Evolutionary conservation across 1,284 basidiomycete species (phyloP).

Genomic region (Taiwanofungus camphoratus): DNA sequence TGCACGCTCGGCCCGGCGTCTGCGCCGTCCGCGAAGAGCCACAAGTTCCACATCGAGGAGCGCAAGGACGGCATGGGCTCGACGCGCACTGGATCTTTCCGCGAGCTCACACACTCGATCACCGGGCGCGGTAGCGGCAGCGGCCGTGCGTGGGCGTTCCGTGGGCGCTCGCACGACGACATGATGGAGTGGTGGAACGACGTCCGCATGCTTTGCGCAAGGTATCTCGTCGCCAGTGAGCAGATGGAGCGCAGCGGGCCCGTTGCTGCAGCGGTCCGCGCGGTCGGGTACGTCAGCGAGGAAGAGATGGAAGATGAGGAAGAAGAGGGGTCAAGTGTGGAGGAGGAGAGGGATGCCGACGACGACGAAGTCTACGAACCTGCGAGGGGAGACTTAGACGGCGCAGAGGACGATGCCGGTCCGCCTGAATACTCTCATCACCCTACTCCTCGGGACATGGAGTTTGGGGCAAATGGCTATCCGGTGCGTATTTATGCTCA

Average conservation of each 20-base stretch:
- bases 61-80: conserved; percentile 77
- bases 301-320: conserved; percentile 67
- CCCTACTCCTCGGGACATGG: conserved; percentile 37
- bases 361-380: conserved; percentile 41
- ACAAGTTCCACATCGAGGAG: conserved; percentile 98
- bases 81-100: conserved; percentile 49
- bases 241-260: conserved; percentile 91
- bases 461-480: conserved; percentile 48
- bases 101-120: conserved; percentile 31
- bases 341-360: conserved; percentile 68
- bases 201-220: conserved; percentile 90
- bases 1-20: conserved; percentile 97
- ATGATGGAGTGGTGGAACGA: conserved; percentile 99
- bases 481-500: conserved; percentile 36
- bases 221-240: conserved; percentile 94
- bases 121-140: conserved; percentile 31
- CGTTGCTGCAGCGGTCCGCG: conserved; percentile 88
- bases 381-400: conserved; percentile 33
- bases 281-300: conserved; percentile 80
- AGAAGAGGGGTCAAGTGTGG: conserved; percentile 66
- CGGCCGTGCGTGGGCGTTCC: conserved; percentile 85
- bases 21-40: conserved; percentile 60
- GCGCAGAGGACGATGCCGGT: conserved; percentile 31
- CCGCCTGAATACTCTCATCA: conserved; percentile 51
- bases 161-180: conserved; percentile 86